These are phyloP conservation scores for Vanilla planifolia DNA, from an alignment of 106 monocot species.

Conservation along the genomic window DNA sequence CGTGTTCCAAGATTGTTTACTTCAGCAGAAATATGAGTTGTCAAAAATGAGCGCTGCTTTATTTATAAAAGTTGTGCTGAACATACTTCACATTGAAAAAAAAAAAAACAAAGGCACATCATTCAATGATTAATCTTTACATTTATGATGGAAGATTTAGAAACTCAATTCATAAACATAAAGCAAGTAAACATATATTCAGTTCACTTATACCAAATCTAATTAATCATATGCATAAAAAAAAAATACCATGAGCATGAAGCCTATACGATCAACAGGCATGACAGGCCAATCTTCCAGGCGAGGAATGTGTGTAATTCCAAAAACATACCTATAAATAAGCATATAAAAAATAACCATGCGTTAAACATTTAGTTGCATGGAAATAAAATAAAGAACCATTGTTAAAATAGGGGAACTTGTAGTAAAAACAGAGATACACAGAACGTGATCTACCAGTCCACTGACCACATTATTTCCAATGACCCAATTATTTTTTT, in stretches of 20 bases:
- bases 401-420: too few species aligned
- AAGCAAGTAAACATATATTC: not conserved
- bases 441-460: too few species aligned
- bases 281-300: slow-evolving; percentile 99
- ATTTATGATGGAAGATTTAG: not conserved
- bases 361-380: not conserved
- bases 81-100: too few species aligned
- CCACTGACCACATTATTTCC: too few species aligned
- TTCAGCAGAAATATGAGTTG: too few species aligned
- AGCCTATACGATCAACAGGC: slow-evolving; percentile 88
- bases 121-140: not conserved
- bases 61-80: too few species aligned
- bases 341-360: not conserved
- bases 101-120: too few species aligned
- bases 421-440: too few species aligned
- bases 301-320: slow-evolving; percentile 85
- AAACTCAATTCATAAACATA: not conserved
- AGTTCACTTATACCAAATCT: not conserved
- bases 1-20: too few species aligned
- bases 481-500: too few species aligned
- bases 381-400: too few species aligned
- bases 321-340: slow-evolving; percentile 81
- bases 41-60: too few species aligned
- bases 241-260: slow-evolving; percentile 88
- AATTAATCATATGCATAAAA: not conserved